Evolutionary conservation across 208 protist species (phyloP), one percentile per base, ranked within the genome.

Genomic region (Porcisia hertigi): DNA sequence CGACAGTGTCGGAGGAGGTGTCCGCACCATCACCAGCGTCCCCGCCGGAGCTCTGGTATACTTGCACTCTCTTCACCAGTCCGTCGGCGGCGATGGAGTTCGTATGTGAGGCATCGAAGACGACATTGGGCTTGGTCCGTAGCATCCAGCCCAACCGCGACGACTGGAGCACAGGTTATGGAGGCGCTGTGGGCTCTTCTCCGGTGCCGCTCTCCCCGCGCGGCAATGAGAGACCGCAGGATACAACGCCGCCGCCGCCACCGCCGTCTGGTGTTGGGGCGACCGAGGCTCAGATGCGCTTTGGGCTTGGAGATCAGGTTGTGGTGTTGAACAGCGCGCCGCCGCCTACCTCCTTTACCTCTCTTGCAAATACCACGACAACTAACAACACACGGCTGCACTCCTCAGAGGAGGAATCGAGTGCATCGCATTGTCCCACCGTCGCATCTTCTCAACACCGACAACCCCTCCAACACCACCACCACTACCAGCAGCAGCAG

Each of bases 11-110:
- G 23, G 47, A 36, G 65, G 30, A n/a, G n/a, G n/a, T n/a, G n/a
- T n/a, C 0, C 20, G 12, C 3, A 43, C 14, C 47, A 71, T 55
- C 14, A 30, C 45, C 65, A 41, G 41, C 6, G 8, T 20, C 65
- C 14, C 25, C 30, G 18, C 25, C 2, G 45, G 47, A 36, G 69
- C n/a, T 39, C n/a, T 80, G 76, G 76, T 80, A 75, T 60, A 80
- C 76, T 14, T 75, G 76, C 62, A 80, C 76, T 0, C 67, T 80
- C 45, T 80, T 80, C 62, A 18, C 76, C 18, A 74, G 62, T 6
- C 36, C 62, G 34, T 23, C 7, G 18, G 76, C 76, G 8, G 69
- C 76, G 6, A 64, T 64, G 1, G 14, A 1, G n/a, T 80, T 80
- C 54, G 16, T 80, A 8, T 25, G 16, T 8, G 62, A 53, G 25